Conservation (phyloP, 495 filamentous ascomycete species). For the Friedmanniomyces endolithicus region DNA sequence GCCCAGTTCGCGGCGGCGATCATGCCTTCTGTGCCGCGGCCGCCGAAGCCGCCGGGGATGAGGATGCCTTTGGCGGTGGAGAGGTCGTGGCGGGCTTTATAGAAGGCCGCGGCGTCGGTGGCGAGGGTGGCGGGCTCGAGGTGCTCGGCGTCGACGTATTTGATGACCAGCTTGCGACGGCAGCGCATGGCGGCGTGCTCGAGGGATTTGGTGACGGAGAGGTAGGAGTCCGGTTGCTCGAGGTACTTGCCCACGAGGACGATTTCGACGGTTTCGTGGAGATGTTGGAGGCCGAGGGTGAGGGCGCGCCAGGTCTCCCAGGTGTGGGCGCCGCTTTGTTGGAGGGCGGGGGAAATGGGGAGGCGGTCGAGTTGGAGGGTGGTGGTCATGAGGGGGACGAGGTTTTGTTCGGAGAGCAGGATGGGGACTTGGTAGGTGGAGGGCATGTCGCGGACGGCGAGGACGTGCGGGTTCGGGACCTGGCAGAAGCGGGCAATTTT, state of each 20-base stretch:
- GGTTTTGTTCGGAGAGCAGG: slow-evolving; percentile 67
- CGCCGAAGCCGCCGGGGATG: slow-evolving; percentile 75
- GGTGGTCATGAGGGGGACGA: slow-evolving; percentile 48
- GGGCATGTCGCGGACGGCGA: slow-evolving; percentile 72
- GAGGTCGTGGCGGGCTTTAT: slow-evolving; percentile 78
- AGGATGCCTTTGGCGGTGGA: slow-evolving; percentile 55
- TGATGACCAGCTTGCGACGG: slow-evolving; percentile 61
- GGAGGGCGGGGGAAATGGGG: slow-evolving; percentile 33
- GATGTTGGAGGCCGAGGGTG: slow-evolving; percentile 46
- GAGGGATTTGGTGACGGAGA: slow-evolving; percentile 68
- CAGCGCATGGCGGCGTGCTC: slow-evolving; percentile 89
- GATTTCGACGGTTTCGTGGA: slow-evolving; percentile 61
- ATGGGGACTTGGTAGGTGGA: slow-evolving; percentile 88
- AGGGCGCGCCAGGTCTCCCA: slow-evolving; percentile 68
- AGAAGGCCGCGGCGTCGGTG: slow-evolving; percentile 56
- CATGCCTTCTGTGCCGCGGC: slow-evolving; percentile 77
- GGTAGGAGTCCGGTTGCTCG: slow-evolving; percentile 68
- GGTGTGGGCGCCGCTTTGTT: slow-evolving; percentile 45
- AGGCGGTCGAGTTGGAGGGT: slow-evolving; percentile 48
- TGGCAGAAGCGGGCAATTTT: slow-evolving; percentile 86
- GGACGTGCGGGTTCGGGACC: slow-evolving; percentile 64
- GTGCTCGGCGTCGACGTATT: slow-evolving; percentile 73
- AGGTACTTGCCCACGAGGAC: slow-evolving; percentile 89
- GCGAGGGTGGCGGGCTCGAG: slow-evolving; percentile 52
- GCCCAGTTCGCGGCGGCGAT: slow-evolving; percentile 72